These are phyloP conservation scores for Myxozyma melibiosi DNA, from an alignment of 805 yeast species.

Conservation along the genomic window DNA sequence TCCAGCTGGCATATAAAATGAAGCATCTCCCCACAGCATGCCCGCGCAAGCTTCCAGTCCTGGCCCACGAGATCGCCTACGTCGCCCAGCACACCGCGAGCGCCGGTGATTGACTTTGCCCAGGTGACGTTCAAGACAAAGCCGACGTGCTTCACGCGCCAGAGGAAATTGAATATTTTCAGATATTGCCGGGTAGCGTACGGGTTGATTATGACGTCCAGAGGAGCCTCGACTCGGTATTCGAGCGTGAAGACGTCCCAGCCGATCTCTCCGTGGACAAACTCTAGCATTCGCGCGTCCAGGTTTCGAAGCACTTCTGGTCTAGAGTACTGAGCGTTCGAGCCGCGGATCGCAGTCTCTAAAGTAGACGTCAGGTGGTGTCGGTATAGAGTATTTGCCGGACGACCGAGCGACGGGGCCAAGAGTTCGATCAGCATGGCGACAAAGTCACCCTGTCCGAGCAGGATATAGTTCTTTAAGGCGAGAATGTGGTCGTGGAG, in stretches of 20 bases:
- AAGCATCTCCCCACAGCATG: slow-evolving; percentile 39
- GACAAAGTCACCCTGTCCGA: slow-evolving; percentile 82
- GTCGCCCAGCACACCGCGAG: slow-evolving; percentile 33
- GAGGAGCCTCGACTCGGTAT: slow-evolving; percentile 55
- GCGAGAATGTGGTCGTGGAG: slow-evolving; percentile 59
- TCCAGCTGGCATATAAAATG: slow-evolving; percentile 44
- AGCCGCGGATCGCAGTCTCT: slow-evolving; percentile 58
- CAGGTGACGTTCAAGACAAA: slow-evolving; percentile 54
- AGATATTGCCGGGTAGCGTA: slow-evolving; percentile 57
- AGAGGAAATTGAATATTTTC: slow-evolving; percentile 79
- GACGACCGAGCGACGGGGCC: slow-evolving; percentile 53
- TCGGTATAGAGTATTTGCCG: slow-evolving; percentile 65
- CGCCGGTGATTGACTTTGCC: slow-evolving; percentile 44
- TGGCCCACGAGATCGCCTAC: slow-evolving; percentile 19
- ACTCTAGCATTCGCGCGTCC: slow-evolving; percentile 80
- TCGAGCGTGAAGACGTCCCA: slow-evolving; percentile 94
- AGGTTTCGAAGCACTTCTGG: slow-evolving; percentile 54
- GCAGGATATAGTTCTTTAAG: slow-evolving; percentile 65
- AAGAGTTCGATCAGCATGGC: slow-evolving; percentile 63
- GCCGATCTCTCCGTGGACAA: slow-evolving; percentile 73
- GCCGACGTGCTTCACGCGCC: slow-evolving; percentile 71
- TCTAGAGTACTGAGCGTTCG: slow-evolving; percentile 41
- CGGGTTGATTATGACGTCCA: slow-evolving; percentile 58
- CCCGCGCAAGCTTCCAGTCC: slow-evolving; percentile 37
- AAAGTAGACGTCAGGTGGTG: slow-evolving; percentile 66